These are phyloP conservation scores for Scleromitrula shiraiana DNA, from an alignment of 2,329 filamentous ascomycete species.

Conservation along the genomic window DNA sequence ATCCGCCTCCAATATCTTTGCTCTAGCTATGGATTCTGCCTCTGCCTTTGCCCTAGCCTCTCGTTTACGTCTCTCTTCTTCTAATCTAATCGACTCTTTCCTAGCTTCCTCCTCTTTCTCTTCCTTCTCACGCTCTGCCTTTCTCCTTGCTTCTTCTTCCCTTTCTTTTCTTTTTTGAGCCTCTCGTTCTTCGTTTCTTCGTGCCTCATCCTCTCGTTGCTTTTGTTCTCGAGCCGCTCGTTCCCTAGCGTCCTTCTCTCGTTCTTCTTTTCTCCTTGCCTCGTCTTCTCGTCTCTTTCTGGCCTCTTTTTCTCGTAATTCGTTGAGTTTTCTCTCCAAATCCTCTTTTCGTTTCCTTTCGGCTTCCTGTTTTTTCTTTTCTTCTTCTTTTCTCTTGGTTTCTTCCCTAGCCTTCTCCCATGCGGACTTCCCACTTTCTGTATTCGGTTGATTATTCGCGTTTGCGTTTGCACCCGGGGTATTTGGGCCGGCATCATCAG, in stretches of 20 bases:
- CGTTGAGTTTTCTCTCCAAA: slow-evolving; percentile 43
- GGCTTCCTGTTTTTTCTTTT: slow-evolving; percentile 52
- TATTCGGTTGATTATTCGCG: slow-evolving; percentile 17
- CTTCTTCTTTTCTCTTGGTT: slow-evolving; percentile 57
- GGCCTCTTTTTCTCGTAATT: slow-evolving; percentile 50
- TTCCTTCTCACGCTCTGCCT: slow-evolving; percentile 35
- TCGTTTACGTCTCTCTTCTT: background rate
- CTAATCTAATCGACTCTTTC: too few relatives aligned
- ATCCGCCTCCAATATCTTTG: background rate
- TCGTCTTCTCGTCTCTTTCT: slow-evolving; percentile 37
- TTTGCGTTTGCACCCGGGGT: slow-evolving; percentile 1
- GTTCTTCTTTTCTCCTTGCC: slow-evolving; percentile 47
- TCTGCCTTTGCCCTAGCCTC: slow-evolving; percentile 3
- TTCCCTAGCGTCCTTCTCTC: too few relatives aligned
- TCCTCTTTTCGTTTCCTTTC: slow-evolving; percentile 53
- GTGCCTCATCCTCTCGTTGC: slow-evolving; percentile 17
- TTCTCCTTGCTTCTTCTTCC: slow-evolving; percentile 44
- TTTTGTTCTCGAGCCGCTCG: slow-evolving; percentile 12
- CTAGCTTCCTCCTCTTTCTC: slow-evolving; percentile 23
- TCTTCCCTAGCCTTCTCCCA: slow-evolving; percentile 67
- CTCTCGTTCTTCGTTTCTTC: slow-evolving; percentile 41
- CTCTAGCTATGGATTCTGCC: slow-evolving; percentile 13
- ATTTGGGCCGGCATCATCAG: slow-evolving; percentile 11
- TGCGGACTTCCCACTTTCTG: slow-evolving; percentile 34
- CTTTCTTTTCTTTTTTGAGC: slow-evolving; percentile 32